A percentile compares a stretch with the other conserved stretches of the same genome.
phyloP scores from a whole-genome alignment of 768 basidiomycete genomes.

The Galerina sulciceps region DNA sequence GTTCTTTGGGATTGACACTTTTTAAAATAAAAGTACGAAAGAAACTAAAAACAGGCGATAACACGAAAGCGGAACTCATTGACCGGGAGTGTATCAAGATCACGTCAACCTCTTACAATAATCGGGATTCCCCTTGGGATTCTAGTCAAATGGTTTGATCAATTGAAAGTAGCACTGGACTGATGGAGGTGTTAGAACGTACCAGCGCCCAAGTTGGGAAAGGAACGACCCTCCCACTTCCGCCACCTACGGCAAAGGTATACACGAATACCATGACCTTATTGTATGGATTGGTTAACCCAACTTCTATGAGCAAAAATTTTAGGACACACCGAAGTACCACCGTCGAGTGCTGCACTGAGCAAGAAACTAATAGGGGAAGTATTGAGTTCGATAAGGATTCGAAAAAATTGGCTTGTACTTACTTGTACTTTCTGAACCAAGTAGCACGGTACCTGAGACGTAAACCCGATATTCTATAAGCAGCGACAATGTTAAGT shows the following conservation, averaged over 20 bases:
- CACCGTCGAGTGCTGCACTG: constrained; percentile 54
- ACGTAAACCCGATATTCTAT: too few species aligned
- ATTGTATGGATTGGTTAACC: constrained; percentile 3
- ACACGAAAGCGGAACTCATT: too few species aligned
- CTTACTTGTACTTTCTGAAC: constrained; percentile 49
- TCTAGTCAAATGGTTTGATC: constrained; percentile 12
- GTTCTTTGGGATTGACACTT: too few species aligned
- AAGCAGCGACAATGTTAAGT: neutral
- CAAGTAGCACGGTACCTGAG: constrained; percentile 42
- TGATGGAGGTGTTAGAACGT: constrained; percentile 2
- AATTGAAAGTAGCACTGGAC: too few species aligned
- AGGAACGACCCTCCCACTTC: constrained; percentile 36
- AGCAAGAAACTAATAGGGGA: constrained; percentile 39
- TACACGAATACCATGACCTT: constrained; percentile 46
- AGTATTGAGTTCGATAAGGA: neutral
- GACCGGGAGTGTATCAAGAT: too few species aligned
- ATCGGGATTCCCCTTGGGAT: constrained; percentile 35
- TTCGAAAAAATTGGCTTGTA: neutral
- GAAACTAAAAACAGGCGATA: too few species aligned
- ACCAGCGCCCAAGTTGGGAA: constrained; percentile 42
- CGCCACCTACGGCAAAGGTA: constrained; percentile 48
- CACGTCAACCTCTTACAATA: constrained; percentile 31
- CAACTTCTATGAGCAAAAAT: neutral
- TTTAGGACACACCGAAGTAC: constrained; percentile 39
- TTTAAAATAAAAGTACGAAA: too few species aligned